A percentile compares a stretch with the other conserved stretches of the same genome.
Evolutionary conservation across 2,329 filamentous ascomycete species (phyloP).

Genomic region (Nannizziopsis arthrosporioides): DNA sequence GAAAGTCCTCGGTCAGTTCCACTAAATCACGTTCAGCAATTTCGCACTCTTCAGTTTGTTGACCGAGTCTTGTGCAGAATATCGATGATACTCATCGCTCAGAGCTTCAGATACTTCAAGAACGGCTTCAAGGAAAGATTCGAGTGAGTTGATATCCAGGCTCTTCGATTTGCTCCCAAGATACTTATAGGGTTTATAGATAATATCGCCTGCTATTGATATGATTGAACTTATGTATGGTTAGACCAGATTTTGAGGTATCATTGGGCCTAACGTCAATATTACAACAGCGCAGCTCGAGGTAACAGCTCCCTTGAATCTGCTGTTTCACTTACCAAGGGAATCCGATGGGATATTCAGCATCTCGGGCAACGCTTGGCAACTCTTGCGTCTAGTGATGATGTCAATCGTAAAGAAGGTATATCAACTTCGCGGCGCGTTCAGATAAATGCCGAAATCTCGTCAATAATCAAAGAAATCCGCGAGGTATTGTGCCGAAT

Average conservation of each 20-base stretch:
- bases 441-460: conserved; percentile 53
- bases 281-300: conserved; percentile 47
- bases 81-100: conserved; percentile 60
- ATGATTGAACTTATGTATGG: conserved; percentile 77
- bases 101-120: conserved; percentile 61
- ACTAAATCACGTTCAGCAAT: not conserved
- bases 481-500: conserved; percentile 63
- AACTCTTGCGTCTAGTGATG: conserved; percentile 52
- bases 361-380: conserved; percentile 63
- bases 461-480: conserved; percentile 61
- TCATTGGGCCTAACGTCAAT: conserved; percentile 12
- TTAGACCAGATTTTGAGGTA: not conserved
- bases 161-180: not conserved
- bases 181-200: conserved; percentile 35
- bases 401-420: conserved; percentile 24
- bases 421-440: conserved; percentile 37
- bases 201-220: conserved; percentile 81
- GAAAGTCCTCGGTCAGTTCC: conserved; percentile 33
- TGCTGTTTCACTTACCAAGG: conserved; percentile 69
- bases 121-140: conserved; percentile 72
- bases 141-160: conserved; percentile 41
- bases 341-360: conserved; percentile 72
- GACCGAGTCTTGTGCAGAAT: conserved; percentile 34
- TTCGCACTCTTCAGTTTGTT: not conserved
- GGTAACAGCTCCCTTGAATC: conserved; percentile 76